Evolutionary conservation across 768 basidiomycete genomes (phyloP), one percentile per base, ranked within the genome.

Genomic region (Kondoa subrosea): DNA sequence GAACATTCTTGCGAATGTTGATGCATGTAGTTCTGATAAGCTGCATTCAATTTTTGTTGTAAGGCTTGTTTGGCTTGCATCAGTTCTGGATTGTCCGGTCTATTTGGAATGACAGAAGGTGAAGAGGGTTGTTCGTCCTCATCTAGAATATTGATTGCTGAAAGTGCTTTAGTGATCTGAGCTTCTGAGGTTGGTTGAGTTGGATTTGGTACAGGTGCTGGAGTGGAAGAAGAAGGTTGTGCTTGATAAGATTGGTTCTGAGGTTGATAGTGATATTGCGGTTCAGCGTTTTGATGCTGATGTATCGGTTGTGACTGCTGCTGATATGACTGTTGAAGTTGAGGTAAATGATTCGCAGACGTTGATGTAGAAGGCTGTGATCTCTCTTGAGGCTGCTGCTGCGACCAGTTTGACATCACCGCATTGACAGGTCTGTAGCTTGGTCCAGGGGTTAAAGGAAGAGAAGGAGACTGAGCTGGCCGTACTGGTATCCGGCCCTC

Each of bases 31-130:
- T 70, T 66, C 1, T 72, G 80, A 14, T 85, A 78, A 30, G 91
- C 85, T 65, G 85, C 81, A 58, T 81, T 78, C 57, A 99, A 76
- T 75, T 87, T 89, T 56, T 83, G 81, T 75, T 89, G 85, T 56
- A 95, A 83, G 72, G 83, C 82, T 15, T 82, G 80, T 70, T 93
- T 89, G 26, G 96, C 81, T 25, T 82, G 83, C 68, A 95, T 81
- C 16, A 95, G 81, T 75, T 93, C 89, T 64, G 90, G 91, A 78
- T 93, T 91, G 2, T 87, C 88, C 25, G 89, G 90, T 30, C 88
- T 85, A 56, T 86, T 87, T 68, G 89, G 89, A 29, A 34, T 59
- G 0, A 17, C 29, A 25, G 50, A 16, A 1, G 31, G 64, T 29
- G 66, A 2, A 56, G 66, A n/a, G 26, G 57, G 8, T 16, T 59